phyloP scores from a whole-genome alignment of 2,329 filamentous ascomycete genomes.

The Amauroascus niger region DNA sequence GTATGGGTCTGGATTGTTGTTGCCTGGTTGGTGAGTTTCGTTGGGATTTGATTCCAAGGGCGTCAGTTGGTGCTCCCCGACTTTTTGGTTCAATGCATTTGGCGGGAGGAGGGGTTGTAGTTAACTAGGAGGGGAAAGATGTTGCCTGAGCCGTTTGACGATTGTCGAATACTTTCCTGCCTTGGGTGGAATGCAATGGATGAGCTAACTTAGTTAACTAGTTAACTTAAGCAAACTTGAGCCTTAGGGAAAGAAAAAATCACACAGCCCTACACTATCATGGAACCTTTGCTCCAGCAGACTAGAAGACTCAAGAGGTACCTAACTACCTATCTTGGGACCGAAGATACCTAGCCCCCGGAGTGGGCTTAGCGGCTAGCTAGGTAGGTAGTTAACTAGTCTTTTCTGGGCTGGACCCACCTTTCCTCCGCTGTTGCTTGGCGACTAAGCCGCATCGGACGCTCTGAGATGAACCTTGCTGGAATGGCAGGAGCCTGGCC shows the following conservation, averaged over 20 bases:
- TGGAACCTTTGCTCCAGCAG: too few relatives aligned
- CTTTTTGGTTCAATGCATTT: not conserved
- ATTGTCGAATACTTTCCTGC: not conserved
- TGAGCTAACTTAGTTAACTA: too few relatives aligned
- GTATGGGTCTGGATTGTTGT: too few relatives aligned
- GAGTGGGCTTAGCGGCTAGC: conserved; percentile 2
- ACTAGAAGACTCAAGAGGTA: too few relatives aligned
- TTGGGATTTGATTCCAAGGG: not conserved
- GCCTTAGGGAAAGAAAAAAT: too few relatives aligned
- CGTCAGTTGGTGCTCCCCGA: not conserved
- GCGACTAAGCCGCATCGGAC: conserved; percentile 4
- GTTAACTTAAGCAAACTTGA: too few relatives aligned
- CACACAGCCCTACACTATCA: conserved; percentile 7
- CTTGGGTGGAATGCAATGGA: not conserved
- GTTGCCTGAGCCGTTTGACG: conserved; percentile 6
- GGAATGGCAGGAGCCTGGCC: not conserved
- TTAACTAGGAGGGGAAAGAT: not conserved
- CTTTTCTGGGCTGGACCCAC: not conserved
- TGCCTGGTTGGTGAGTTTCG: too few relatives aligned
- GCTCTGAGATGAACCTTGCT: not conserved
- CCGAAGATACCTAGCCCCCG: not conserved
- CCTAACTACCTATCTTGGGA: too few relatives aligned
- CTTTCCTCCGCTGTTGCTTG: not conserved
- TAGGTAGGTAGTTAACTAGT: too few relatives aligned
- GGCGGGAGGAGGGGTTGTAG: not conserved